Evolutionary conservation across 768 basidiomycete genomes (phyloP).

Genomic region (Dentipellis sp.): DNA sequence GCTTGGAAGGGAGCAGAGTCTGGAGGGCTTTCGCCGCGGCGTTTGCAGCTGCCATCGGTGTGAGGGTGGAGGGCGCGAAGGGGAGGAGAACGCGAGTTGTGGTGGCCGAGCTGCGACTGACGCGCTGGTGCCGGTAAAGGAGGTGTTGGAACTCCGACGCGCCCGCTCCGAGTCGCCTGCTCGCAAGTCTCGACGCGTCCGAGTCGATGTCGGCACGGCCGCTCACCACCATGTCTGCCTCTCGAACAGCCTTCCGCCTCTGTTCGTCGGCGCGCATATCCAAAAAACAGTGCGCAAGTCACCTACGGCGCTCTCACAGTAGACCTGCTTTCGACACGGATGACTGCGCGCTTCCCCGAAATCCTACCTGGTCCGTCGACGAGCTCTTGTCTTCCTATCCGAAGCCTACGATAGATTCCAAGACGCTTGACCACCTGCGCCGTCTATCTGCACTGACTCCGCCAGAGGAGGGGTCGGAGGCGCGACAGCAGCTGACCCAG

Average conservation of each 20-base stretch:
- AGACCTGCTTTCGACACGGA: slow-evolving; percentile 29
- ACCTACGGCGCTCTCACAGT: neutral
- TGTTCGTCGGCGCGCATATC: too few relatives aligned
- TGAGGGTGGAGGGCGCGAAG: neutral
- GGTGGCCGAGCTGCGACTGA: neutral
- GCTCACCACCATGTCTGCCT: neutral
- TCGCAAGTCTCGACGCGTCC: neutral
- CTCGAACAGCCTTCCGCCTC: neutral
- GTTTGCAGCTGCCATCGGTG: slow-evolving; percentile 12
- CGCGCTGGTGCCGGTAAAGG: neutral
- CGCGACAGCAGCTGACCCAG: slow-evolving; percentile 39
- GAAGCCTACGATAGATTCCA: slow-evolving; percentile 46
- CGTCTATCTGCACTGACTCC: slow-evolving; percentile 65
- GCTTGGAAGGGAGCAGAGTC: slow-evolving; percentile 45
- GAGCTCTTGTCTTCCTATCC: slow-evolving; percentile 72
- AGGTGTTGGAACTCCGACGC: neutral
- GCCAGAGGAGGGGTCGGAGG: slow-evolving; percentile 47
- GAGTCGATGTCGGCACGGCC: too few relatives aligned
- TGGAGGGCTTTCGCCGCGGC: slow-evolving; percentile 28
- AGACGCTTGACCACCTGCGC: slow-evolving; percentile 56
- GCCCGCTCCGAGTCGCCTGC: too few relatives aligned
- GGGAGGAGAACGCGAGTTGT: neutral
- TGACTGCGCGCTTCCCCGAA: slow-evolving; percentile 50
- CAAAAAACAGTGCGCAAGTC: too few relatives aligned
- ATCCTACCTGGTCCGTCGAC: slow-evolving; percentile 76